Conservation (phyloP, 768 basidiomycete genomes). For the Cystobasidium tubakii region DNA sequence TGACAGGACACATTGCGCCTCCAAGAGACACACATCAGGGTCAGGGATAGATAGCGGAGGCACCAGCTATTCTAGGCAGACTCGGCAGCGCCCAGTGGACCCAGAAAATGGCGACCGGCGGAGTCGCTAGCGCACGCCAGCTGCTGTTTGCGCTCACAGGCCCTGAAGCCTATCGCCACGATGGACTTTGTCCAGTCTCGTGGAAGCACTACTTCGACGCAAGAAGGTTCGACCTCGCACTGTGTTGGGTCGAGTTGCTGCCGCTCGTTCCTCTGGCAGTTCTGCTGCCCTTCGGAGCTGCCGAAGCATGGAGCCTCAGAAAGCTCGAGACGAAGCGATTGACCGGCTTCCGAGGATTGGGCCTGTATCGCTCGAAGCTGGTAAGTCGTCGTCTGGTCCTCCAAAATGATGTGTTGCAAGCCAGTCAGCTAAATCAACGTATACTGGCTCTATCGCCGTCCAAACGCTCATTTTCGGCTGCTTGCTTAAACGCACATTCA, state of each 20-base stretch:
- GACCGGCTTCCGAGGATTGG: slow-evolving; percentile 16
- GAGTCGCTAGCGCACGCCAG: not conserved
- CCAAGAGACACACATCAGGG: not conserved
- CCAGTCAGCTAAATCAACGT: too few relatives aligned
- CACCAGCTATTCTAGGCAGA: not conserved
- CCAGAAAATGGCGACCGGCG: not conserved
- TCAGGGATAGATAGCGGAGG: not conserved
- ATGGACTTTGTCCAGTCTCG: slow-evolving; percentile 24
- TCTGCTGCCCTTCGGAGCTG: slow-evolving; percentile 16
- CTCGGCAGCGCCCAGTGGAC: too few relatives aligned
- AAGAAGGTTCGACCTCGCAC: slow-evolving; percentile 27
- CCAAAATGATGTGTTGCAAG: too few relatives aligned
- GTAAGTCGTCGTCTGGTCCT: too few relatives aligned
- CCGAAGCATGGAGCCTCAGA: slow-evolving; percentile 31
- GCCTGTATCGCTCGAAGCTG: slow-evolving; percentile 28
- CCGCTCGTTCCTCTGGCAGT: slow-evolving; percentile 30
- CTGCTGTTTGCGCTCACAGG: slow-evolving; percentile 21
- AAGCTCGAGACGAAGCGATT: slow-evolving; percentile 10
- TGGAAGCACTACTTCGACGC: slow-evolving; percentile 31
- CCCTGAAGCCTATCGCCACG: not conserved
- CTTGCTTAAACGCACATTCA: not conserved
- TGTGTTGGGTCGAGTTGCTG: slow-evolving; percentile 23
- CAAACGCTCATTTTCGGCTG: not conserved
- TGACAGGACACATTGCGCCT: not conserved
- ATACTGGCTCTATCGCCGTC: too few relatives aligned